phyloP scores from a whole-genome alignment of 352 stramenopile genomes.

The Globisporangium paroecandrum region DNA sequence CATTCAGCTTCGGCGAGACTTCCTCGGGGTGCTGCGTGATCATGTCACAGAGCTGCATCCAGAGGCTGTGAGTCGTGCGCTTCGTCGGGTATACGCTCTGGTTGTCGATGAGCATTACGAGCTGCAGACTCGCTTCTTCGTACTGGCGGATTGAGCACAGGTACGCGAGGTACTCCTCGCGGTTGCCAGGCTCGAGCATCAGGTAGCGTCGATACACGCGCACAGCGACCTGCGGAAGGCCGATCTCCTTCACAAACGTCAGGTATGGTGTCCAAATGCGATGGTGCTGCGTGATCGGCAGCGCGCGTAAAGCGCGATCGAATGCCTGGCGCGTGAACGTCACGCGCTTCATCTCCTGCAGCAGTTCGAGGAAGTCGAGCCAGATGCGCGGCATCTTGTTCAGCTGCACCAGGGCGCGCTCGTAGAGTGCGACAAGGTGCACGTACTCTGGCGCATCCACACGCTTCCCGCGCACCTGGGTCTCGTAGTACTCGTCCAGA shows the following conservation, averaged over 20 bases:
- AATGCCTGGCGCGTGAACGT: slow-evolving; percentile 88
- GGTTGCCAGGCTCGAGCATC: slow-evolving; percentile 72
- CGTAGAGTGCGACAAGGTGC: slow-evolving; percentile 61
- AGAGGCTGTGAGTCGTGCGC: slow-evolving; percentile 92
- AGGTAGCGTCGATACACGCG: slow-evolving; percentile 86
- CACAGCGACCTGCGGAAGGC: slow-evolving; percentile 77
- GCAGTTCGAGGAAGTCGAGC: slow-evolving; percentile 85
- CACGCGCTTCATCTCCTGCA: slow-evolving; percentile 74
- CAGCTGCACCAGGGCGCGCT: slow-evolving; percentile 90
- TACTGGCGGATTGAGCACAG: slow-evolving; percentile 68
- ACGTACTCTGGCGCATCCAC: slow-evolving; percentile 46
- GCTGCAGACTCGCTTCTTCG: slow-evolving; percentile 79
- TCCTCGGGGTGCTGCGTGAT: slow-evolving; percentile 93
- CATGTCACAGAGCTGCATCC: slow-evolving; percentile 96
- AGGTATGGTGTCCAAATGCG: slow-evolving; percentile 94
- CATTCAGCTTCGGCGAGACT: slow-evolving; percentile 86
- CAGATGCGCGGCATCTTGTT: slow-evolving; percentile 97
- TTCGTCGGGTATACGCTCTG: slow-evolving; percentile 35
- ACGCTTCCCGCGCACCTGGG: slow-evolving; percentile 56
- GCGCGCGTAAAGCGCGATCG: slow-evolving; percentile 92
- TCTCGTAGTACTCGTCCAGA: slow-evolving; percentile 67
- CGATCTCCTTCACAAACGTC: slow-evolving; percentile 80
- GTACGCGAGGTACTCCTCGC: slow-evolving; percentile 79
- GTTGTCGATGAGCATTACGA: slow-evolving; percentile 79
- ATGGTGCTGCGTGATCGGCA: slow-evolving; percentile 98